Evolutionary conservation across 345 rosid genomes (phyloP), one percentile per base, ranked within the genome.

Genomic region (Turritis glabra): DNA sequence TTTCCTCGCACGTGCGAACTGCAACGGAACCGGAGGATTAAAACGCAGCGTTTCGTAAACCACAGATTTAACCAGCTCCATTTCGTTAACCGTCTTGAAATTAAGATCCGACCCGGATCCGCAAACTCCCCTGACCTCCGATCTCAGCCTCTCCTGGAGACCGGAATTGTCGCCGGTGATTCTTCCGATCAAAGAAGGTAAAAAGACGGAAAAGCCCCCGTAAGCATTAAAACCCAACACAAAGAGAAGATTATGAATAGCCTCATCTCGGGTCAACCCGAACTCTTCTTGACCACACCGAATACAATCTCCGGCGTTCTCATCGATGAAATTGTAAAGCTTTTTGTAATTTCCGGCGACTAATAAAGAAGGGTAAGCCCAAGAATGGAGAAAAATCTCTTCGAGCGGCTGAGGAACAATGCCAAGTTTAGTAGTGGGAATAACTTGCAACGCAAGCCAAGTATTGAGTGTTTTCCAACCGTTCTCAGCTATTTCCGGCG

Each of bases 311-410:
- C 27, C 72, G 48, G 92, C 96, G 67, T 88, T 65, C 1, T 65
- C 66, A 32, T 71, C 83, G 54, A 93, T 13, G 78, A 89, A 93
- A n/a, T 81, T 56, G 51, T 64, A 75, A 15, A 93, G 78, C 69
- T 88, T 85, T 1, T 61, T 64, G 83, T 91, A 93, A 78, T 48
- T 84, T n/a, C 88, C 91, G 14, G 85, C 72, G 21, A 88, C 85
- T 1, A 93, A 80, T 35, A 74, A 70, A 48, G 46, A 77, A 26
- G 98, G 98, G 80, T 90, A 91, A 1, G 87, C 26, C 77, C 87
- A 91, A 2, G 98, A 84, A 80, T 93, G 98, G 56, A 93, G 87
- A 41, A 93, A 88, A 54, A 91, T 76, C 73, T 89, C 98, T 8
- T 78, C 89, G 0, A 93, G 74, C 4, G 97, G 96, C 48, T 89